Evolutionary conservation across 257 asterid genomes (phyloP), one percentile per base, ranked within the genome.

Genomic region (Asclepias syriaca): DNA sequence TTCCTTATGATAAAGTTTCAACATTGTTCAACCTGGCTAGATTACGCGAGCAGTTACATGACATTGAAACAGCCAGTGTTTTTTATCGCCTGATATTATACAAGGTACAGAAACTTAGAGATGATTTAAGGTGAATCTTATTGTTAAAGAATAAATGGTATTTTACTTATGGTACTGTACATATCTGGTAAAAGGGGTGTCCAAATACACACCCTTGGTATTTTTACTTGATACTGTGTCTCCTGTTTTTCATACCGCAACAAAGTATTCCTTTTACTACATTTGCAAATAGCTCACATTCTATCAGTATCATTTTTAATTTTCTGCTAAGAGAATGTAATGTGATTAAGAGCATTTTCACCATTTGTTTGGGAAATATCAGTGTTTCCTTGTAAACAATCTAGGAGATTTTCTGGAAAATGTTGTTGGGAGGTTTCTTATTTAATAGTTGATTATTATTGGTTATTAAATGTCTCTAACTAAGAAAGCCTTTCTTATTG

Each of bases 1-100:
- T 95, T 73, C 98, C 95, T 64, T 95, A 94, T 88, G 77, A 78
- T 85, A 95, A 92, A 86, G 95, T 95, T 75, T 86, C 99, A 39
- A 76, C 87, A 45, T 73, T 92, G 50, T 95, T 95, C 85, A 95
- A 95, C 87, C 83, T 90, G 75, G 97, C 96, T 78, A 79, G 97
- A 77, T 89, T 95, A 68, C 75, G 85, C 78, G 99, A 95, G 88
- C 98, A 90, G 87, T 75, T 82, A 79, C 89, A 92, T 80, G 81
- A 81, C 73, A 84, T 89, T 74, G 99, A 95, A 82, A 85, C 86
- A 59, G 96, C 99, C 54, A 84, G 91, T 81, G 81, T 86, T 72
- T 79, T 90, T 14, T 95, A 92, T 77, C 98, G 96, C 50, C 88
- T 92, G 61, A 95, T 95, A 77, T 65, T 87, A 49, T 92, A 81